These are phyloP conservation scores for Herpetomonas muscarum DNA, from an alignment of 208 protist genomes.

Conservation along the genomic window DNA sequence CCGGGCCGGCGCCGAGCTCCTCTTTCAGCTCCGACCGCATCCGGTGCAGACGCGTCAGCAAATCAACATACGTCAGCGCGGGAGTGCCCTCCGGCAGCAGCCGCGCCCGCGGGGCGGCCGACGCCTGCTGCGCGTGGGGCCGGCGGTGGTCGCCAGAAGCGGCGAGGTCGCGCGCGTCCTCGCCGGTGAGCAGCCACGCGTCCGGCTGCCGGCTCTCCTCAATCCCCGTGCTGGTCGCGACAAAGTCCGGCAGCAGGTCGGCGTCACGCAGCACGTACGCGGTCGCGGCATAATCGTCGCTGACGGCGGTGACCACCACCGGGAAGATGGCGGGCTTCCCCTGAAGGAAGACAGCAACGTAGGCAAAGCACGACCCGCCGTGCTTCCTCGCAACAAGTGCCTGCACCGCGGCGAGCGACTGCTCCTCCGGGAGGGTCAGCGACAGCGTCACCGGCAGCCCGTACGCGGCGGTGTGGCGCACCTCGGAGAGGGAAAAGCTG, in stretches of 20 bases:
- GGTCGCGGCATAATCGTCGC: conserved; percentile 7
- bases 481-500: conserved; percentile 34
- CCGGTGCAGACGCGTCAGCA: conserved; percentile 24
- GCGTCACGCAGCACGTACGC: conserved; percentile 60
- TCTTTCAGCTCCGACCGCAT: conserved; percentile 16
- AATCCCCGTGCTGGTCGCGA: conserved; percentile 41
- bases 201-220: conserved; percentile 27
- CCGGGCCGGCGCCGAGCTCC: not conserved
- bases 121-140: not conserved
- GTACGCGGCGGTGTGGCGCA: conserved; percentile 62
- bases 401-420: conserved; percentile 10
- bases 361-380: conserved; percentile 9
- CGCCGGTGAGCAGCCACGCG: conserved; percentile 47
- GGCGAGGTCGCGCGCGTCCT: not conserved
- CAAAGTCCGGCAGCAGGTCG: conserved; percentile 70
- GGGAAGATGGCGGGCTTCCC: conserved; percentile 3
- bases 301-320: not conserved
- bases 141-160: not conserved
- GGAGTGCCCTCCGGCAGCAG: conserved; percentile 57
- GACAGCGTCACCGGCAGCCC: conserved; percentile 48
- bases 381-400: not conserved
- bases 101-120: not conserved
- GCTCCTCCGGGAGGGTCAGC: conserved; percentile 14
- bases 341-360: conserved; percentile 19
- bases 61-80: conserved; percentile 66